Base-by-base conservation (phyloP, 2,329 filamentous ascomycete species). In the Penicillium vulpinum region DNA sequence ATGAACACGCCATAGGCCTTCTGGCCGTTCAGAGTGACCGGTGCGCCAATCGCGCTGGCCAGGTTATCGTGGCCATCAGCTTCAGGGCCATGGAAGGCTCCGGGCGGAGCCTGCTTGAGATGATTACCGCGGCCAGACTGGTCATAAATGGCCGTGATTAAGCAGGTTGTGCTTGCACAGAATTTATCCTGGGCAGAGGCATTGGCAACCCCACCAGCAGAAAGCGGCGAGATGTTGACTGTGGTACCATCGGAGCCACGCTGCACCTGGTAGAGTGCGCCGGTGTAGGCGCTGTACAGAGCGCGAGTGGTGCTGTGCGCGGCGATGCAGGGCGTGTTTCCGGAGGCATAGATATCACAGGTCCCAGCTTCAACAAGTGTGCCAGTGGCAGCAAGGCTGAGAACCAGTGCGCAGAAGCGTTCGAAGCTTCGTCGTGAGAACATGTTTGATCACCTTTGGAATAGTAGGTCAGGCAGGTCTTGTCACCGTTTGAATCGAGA, bases 281-380 rank as follows among this genome's bases (percentile, higher is more conserved):
- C 82, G 8, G 51, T 75, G 73, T 74, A 88, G 50, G 76, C 64
- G 62, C 71, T 78, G 71, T 87, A 88, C 7, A 88, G 70, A 16
- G 85, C 83, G 4, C 85, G 81, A 55, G 85, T 88, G n/a, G 84
- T 87, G 68, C 83, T 83, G 67, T 88, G 85, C 0, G 85, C 85
- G 0, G 85, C 85, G 11, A 88, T 73, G 63, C 85, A 88, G n/a
- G 85, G 83, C 1, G 83, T 86, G 49, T 79, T 78, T 0, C 83
- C 85, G 0, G 78, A 76, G 1, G 78, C 67, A 72, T 87, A 88
- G 59, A 88, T 78, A 59, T 88, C 85, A 63, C 85, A 88, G 9
- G 85, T 85, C 13, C 78, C 84, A 38, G 83, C 83, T 18, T 74
- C 67, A 39, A 77, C 81, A 29, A 83, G 66, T 8, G 77, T 72